These are phyloP conservation scores for Rhododendron griersonianum DNA, from an alignment of 148 eudicot species.

Conservation along the genomic window DNA sequence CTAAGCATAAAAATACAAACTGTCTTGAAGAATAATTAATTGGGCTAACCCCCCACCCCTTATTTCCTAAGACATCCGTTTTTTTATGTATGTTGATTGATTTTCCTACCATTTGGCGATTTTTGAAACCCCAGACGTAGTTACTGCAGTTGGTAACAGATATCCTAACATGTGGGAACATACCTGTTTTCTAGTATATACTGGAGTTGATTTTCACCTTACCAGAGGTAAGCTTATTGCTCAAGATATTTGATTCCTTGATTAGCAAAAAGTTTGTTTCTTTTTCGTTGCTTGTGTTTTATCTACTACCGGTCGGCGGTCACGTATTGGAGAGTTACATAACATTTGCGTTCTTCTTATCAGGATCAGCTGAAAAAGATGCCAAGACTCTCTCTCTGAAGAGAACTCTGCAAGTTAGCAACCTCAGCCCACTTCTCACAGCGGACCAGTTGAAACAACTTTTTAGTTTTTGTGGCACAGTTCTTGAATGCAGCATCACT, in stretches of 20 bases:
- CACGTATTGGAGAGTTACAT: constrained; percentile 3
- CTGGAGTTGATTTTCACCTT: neutral
- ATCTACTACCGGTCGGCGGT: neutral
- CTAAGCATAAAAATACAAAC: neutral
- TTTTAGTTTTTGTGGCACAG: constrained; percentile 80
- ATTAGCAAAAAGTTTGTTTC: neutral
- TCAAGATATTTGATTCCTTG: constrained; percentile 1
- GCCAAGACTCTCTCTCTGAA: constrained; percentile 50
- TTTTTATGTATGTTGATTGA: neutral
- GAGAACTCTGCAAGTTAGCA: constrained; percentile 92
- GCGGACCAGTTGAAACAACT: constrained; percentile 90
- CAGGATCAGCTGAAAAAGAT: constrained; percentile 60
- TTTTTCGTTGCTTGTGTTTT: neutral
- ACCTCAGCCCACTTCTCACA: constrained; percentile 81
- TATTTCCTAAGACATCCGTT: neutral
- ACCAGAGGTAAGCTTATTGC: neutral
- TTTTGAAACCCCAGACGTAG: neutral
- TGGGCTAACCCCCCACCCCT: neutral
- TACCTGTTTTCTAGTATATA: neutral
- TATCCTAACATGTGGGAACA: neutral
- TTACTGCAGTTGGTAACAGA: neutral
- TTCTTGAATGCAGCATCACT: constrained; percentile 77
- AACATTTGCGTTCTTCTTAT: neutral
- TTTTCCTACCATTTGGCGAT: neutral
- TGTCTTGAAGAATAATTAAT: neutral